Base-by-base conservation (phyloP, 768 basidiomycete species). In the Royoungia palumana region DNA sequence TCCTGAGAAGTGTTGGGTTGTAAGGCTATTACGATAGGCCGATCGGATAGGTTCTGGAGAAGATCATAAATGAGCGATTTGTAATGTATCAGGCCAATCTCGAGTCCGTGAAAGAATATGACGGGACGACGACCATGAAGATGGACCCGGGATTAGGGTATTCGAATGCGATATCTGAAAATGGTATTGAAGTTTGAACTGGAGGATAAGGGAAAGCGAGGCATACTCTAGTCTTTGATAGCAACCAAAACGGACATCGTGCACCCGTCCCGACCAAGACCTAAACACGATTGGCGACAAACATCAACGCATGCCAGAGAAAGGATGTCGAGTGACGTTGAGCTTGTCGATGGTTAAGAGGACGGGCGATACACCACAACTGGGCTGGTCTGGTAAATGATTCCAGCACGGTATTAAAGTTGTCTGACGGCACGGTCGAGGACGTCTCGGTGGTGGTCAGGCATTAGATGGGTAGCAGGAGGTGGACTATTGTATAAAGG, bases 1-100 rank as follows among this genome's bases (percentile, higher is more conserved):
- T 86, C 75, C 68, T 94, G 92, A 56, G 87, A 88, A 59, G 94
- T 82, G 58, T 92, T 87, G 0, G 91, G 91, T 56, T 94, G 91
- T 5, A 96, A 44, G 12, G 79, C 79, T 34, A 96, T 72, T 30
- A 96, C 68, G 46, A 96, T 63, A 4, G 93, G 93, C 17, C 84
- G 81, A 56, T 86, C 78, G 5, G 79, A 68, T 43, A 86, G 74
- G 5, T 70, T 61, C 32, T 71, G 68, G 35, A 87, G 65, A 17
- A 94, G 72, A 54, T 84, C 70, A 11, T 70, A 66, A 45, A 94
- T 69, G 51, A 88, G 69, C n/a, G 70, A 53, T 35, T 77, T 70
- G 62, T 94, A 89, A 58, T 89, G 87, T 17, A 83, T 59, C 11
- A 90, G 66, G 4, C 93, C 93, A 41, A 94, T 75, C 10, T 94